Percentiles rank a stretch among this genome's conserved stretches.
phyloP scores from a whole-genome alignment of 2,329 filamentous ascomycete genomes.

The Hypoxylon sp. region DNA sequence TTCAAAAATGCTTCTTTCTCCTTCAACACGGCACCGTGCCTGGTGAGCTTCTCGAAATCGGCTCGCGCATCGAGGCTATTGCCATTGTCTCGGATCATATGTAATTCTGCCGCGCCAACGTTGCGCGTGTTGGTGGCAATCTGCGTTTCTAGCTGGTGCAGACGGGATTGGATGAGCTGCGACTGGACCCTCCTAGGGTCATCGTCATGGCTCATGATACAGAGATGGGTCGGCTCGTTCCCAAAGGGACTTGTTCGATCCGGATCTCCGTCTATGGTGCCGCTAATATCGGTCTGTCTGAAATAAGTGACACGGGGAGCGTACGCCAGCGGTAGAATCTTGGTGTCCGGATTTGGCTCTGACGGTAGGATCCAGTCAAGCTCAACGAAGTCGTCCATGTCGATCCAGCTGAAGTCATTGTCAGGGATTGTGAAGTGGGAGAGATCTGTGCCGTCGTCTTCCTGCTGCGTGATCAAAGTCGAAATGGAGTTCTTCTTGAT shows the following conservation, averaged over 20 bases:
- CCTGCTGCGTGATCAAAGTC: constrained; percentile 60
- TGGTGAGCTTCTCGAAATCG: constrained; percentile 67
- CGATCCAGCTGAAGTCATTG: constrained; percentile 94
- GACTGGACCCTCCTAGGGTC: constrained; percentile 90
- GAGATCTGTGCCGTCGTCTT: constrained; percentile 70
- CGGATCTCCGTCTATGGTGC: constrained; percentile 79
- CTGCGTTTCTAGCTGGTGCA: constrained; percentile 80
- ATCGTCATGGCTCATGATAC: constrained; percentile 90
- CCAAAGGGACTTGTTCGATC: constrained; percentile 89
- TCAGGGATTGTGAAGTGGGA: constrained; percentile 96
- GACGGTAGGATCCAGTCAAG: constrained; percentile 94
- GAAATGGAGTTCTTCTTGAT: constrained; percentile 68
- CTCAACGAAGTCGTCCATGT: constrained; percentile 99
- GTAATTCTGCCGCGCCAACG: constrained; percentile 79
- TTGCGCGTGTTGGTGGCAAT: constrained; percentile 76
- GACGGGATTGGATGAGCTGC: constrained; percentile 80
- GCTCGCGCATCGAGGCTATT: constrained; percentile 60
- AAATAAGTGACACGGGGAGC: constrained; percentile 98
- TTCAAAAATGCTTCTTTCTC: constrained; percentile 67
- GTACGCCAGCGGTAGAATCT: constrained; percentile 90
- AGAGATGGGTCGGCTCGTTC: constrained; percentile 90
- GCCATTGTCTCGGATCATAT: constrained; percentile 59
- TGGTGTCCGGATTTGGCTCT: constrained; percentile 89
- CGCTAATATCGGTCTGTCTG: constrained; percentile 90
- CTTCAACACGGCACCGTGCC: constrained; percentile 62